phyloP scores from a whole-genome alignment of 352 stramenopile genomes.

The Globisporangium nagaii region DNA sequence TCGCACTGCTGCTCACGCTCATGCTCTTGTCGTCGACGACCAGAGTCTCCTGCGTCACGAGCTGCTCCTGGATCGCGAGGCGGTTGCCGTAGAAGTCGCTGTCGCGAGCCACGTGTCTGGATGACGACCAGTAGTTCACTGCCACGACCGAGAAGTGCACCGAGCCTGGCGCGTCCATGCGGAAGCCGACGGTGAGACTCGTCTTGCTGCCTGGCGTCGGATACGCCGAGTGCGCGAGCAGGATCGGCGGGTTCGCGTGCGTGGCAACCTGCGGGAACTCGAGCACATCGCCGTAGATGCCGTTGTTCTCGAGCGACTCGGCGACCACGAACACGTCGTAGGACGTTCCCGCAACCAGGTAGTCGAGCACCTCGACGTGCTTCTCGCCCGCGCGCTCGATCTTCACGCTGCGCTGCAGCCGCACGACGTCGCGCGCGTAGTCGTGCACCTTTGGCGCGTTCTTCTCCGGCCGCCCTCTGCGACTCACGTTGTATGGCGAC shows the following conservation, averaged over 20 bases:
- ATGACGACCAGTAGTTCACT: slow-evolving; percentile 26
- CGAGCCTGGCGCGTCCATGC: slow-evolving; percentile 42
- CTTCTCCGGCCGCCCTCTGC: slow-evolving; percentile 29
- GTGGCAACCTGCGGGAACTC: slow-evolving; percentile 46
- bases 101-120: slow-evolving; percentile 27
- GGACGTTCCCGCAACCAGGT: slow-evolving; percentile 44
- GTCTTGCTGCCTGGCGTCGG: slow-evolving; percentile 45
- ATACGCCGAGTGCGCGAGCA: slow-evolving; percentile 58
- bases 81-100: slow-evolving; percentile 63
- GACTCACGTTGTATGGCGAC: slow-evolving; percentile 74
- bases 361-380: slow-evolving; percentile 58
- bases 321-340: slow-evolving; percentile 65
- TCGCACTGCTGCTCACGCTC: slow-evolving; percentile 6
- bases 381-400: slow-evolving; percentile 17
- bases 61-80: slow-evolving; percentile 46
- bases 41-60: slow-evolving; percentile 37
- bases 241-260: slow-evolving; percentile 52
- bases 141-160: slow-evolving; percentile 60
- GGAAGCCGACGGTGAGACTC: slow-evolving; percentile 57
- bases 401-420: slow-evolving; percentile 31
- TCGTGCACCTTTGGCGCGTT: slow-evolving; percentile 39
- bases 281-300: slow-evolving; percentile 50
- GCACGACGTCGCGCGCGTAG: slow-evolving; percentile 60
- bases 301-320: slow-evolving; percentile 42
- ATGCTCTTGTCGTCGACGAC: slow-evolving; percentile 24